phyloP scores from a whole-genome alignment of 371 early-diverging fungal species.

The Mortierella sp. region DNA sequence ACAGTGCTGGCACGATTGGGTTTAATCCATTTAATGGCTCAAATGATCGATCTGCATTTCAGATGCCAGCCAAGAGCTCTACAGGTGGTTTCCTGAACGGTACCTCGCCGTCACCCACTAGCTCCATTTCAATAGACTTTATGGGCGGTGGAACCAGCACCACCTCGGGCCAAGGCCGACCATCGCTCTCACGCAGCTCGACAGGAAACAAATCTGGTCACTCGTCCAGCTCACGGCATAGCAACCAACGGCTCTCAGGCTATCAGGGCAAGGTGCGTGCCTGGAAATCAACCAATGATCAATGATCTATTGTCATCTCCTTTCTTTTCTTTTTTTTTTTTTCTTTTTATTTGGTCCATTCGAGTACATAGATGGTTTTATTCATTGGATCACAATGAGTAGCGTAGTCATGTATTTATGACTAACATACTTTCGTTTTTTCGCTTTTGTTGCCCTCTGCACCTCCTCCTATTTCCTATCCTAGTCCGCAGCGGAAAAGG shows the following conservation, averaged over 20 bases:
- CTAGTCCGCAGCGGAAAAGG: slow-evolving; percentile 20
- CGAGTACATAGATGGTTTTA: background rate
- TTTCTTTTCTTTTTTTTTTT: background rate
- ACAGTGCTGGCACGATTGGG: background rate
- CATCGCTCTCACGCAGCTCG: slow-evolving; percentile 43
- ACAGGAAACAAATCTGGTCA: slow-evolving; percentile 46
- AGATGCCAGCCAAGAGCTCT: slow-evolving; percentile 22
- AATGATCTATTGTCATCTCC: background rate
- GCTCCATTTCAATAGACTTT: slow-evolving; percentile 45
- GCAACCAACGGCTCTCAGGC: slow-evolving; percentile 30
- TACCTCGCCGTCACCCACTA: slow-evolving; percentile 42
- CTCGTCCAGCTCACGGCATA: slow-evolving; percentile 33
- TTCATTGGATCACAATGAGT: background rate
- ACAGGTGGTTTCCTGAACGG: slow-evolving; percentile 32
- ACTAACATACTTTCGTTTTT: slow-evolving; percentile 1
- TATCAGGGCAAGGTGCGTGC: slow-evolving; percentile 43
- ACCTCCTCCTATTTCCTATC: background rate
- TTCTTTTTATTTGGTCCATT: background rate
- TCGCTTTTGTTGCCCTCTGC: background rate
- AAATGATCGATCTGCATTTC: slow-evolving; percentile 3
- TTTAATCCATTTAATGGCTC: background rate
- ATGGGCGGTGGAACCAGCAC: slow-evolving; percentile 13
- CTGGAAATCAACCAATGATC: background rate
- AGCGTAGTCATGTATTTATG: background rate
- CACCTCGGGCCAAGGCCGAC: slow-evolving; percentile 15